Percentiles rank a stretch among this genome's conserved stretches.
Evolutionary conservation across 2,329 filamentous ascomycete genomes (phyloP).

Genomic region (Fusarium solani-melongenae): DNA sequence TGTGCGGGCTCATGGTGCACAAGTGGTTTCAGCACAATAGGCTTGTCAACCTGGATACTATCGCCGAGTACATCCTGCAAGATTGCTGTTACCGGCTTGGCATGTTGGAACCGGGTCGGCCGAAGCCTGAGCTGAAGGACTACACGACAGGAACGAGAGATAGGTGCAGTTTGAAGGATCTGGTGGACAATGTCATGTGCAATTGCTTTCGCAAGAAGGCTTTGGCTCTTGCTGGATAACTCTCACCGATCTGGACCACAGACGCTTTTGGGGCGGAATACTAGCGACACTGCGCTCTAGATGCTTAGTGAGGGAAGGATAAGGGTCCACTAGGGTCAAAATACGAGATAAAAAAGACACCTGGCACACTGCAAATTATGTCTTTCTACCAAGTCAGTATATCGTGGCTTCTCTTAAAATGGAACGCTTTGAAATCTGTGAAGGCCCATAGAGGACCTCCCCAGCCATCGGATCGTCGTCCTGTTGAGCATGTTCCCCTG

Average conservation of each 20-base stretch:
- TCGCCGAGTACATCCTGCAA: not conserved
- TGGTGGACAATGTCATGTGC: not conserved
- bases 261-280: not conserved
- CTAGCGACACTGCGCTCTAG: not conserved
- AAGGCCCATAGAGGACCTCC: no score
- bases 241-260: not conserved
- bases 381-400: no score
- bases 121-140: not conserved
- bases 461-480: no score
- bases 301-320: no score
- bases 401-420: no score
- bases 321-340: no score
- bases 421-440: no score
- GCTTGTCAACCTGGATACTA: not conserved
- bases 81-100: not conserved
- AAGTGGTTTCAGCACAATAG: not conserved
- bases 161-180: not conserved
- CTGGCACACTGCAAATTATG: no score
- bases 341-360: no score
- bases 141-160: not conserved
- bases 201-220: not conserved
- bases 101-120: not conserved
- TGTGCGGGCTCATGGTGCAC: not conserved
- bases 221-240: not conserved
- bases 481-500: no score